Conservation (phyloP, 2,329 filamentous ascomycete genomes). For the Blastomyces percursus region DNA sequence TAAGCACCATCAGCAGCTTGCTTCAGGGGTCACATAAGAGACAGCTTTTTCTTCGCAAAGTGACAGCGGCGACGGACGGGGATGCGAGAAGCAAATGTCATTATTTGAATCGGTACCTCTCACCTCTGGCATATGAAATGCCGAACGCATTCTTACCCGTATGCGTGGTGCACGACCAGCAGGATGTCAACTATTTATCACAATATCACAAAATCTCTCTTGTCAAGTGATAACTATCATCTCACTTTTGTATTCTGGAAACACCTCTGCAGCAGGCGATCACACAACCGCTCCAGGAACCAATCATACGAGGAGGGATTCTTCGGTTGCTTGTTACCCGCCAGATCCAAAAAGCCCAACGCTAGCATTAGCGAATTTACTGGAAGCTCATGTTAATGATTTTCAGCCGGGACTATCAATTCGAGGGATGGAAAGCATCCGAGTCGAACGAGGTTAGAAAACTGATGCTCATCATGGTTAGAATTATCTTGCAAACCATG, state of each 20-base stretch:
- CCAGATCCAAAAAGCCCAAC: too few relatives aligned
- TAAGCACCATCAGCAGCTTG: neutral
- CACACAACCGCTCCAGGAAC: neutral
- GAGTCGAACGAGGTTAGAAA: too few relatives aligned
- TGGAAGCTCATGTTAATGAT: too few relatives aligned
- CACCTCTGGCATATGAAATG: neutral
- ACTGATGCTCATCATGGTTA: too few relatives aligned
- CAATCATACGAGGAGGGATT: neutral
- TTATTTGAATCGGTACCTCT: neutral
- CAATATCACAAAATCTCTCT: neutral
- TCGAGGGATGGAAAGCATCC: too few relatives aligned
- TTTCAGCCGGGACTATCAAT: too few relatives aligned
- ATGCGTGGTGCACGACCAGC: neutral
- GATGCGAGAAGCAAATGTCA: neutral
- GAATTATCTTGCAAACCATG: too few relatives aligned
- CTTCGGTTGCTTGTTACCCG: too few relatives aligned
- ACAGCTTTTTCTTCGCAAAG: neutral
- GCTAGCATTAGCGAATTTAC: too few relatives aligned
- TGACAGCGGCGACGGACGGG: neutral
- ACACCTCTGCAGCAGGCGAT: neutral
- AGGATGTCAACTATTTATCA: neutral
- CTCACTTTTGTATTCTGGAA: neutral
- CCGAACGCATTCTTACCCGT: neutral
- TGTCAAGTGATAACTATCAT: neutral
- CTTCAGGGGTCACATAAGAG: neutral